phyloP scores from a whole-genome alignment of 768 basidiomycete genomes.

The Crucibulum laeve region DNA sequence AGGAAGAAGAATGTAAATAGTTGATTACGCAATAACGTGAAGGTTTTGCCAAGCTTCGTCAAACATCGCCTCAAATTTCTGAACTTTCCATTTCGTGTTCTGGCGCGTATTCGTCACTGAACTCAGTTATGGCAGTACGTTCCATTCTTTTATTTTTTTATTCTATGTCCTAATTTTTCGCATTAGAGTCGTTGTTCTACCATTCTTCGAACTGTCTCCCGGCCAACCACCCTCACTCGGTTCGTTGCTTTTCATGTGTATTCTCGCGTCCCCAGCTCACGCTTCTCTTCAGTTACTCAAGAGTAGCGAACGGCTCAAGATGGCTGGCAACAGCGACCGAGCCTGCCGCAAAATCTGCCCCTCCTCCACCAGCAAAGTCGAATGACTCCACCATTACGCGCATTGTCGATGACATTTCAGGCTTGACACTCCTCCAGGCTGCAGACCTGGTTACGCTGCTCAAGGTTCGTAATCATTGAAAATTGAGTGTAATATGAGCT shows the following conservation, averaged over 20 bases:
- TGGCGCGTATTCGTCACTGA: slow-evolving; percentile 16
- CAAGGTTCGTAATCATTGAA: slow-evolving; percentile 56
- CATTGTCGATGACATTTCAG: slow-evolving; percentile 92
- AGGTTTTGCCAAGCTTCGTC: slow-evolving; percentile 20
- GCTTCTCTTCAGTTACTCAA: slow-evolving; percentile 27
- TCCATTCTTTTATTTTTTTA: background rate
- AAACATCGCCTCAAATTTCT: slow-evolving; percentile 34
- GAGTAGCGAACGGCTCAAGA: slow-evolving; percentile 38
- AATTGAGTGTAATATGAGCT: background rate
- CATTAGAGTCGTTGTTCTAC: slow-evolving; percentile 40
- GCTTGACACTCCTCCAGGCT: slow-evolving; percentile 86
- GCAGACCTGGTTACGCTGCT: slow-evolving; percentile 89
- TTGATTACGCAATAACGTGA: slow-evolving; percentile 1
- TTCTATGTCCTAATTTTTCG: background rate
- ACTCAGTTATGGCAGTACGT: slow-evolving; percentile 39
- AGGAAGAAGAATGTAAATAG: background rate
- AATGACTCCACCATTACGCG: slow-evolving; percentile 66
- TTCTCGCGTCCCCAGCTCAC: slow-evolving; percentile 5
- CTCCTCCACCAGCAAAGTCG: slow-evolving; percentile 36
- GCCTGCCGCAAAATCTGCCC: slow-evolving; percentile 32
- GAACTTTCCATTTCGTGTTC: slow-evolving; percentile 7
- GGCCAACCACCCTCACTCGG: slow-evolving; percentile 32
- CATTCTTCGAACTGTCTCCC: slow-evolving; percentile 36
- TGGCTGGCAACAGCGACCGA: slow-evolving; percentile 55
- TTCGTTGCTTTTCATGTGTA: slow-evolving; percentile 14